These are phyloP conservation scores for Magnolia officinalis DNA, from an alignment of 164 flowering plant genomes.

Conservation along the genomic window DNA sequence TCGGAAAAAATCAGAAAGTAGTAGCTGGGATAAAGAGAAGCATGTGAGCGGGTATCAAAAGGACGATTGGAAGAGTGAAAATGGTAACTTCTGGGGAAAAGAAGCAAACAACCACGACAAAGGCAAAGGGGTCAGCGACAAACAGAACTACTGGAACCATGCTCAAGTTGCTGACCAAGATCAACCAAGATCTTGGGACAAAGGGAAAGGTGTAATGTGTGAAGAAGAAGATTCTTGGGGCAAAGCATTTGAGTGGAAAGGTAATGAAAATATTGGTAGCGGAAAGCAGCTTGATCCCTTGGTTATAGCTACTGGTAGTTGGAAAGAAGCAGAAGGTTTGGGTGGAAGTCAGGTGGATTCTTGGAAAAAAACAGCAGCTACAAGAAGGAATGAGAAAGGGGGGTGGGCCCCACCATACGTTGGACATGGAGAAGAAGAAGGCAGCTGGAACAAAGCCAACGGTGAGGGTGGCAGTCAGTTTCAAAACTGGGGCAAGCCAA, in stretches of 20 bases:
- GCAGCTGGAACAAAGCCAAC: constrained; percentile 21
- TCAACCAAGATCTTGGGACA: constrained; percentile 20
- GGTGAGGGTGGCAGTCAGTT: neutral
- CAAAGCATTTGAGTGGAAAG: constrained; percentile 17
- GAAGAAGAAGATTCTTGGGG: constrained; percentile 19
- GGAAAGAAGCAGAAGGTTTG: constrained; percentile 18
- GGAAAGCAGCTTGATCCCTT: constrained; percentile 1
- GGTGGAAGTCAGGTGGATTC: constrained; percentile 20
- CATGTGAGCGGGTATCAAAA: too few relatives aligned
- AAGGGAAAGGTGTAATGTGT: constrained; percentile 17
- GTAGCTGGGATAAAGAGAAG: constrained; percentile 10
- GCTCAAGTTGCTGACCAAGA: neutral
- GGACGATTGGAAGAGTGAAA: too few relatives aligned
- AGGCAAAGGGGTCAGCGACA: too few relatives aligned
- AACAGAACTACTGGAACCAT: too few relatives aligned
- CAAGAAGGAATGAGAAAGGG: constrained; percentile 17
- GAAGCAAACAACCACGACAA: too few relatives aligned
- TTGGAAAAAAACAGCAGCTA: constrained; percentile 25
- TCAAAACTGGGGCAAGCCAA: constrained; percentile 15
- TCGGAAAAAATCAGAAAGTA: constrained; percentile 8
- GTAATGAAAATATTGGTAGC: neutral
- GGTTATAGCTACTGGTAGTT: constrained; percentile 26
- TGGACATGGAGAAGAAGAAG: constrained; percentile 14
- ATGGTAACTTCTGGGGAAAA: too few relatives aligned
- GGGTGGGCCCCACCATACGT: constrained; percentile 22